Conservation (phyloP, 2,329 filamentous ascomycete species). For the Tolypocladium endophyticum region DNA sequence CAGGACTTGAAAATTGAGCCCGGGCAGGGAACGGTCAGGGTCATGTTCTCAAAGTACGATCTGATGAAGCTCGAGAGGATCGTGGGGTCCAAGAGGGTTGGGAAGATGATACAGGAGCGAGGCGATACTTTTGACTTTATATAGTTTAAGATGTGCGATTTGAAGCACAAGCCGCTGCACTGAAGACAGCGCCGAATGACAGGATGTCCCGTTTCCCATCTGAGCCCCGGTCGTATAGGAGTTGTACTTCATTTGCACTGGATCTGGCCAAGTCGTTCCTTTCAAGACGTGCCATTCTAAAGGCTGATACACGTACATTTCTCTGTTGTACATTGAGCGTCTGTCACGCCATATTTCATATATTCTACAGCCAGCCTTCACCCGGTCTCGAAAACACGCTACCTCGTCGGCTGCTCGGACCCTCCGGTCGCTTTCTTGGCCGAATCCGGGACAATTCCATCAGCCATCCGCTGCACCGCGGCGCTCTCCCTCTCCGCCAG, state of each 20-base stretch:
- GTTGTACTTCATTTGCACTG: background rate
- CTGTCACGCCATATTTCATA: background rate
- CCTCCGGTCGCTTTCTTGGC: slow-evolving; percentile 5
- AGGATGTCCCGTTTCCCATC: background rate
- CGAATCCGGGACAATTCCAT: slow-evolving; percentile 17
- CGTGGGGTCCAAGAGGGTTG: slow-evolving; percentile 70
- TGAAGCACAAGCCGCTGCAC: background rate
- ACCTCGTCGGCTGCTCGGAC: slow-evolving; percentile 1
- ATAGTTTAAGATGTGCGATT: slow-evolving; percentile 26
- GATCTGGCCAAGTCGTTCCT: background rate
- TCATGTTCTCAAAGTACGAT: slow-evolving; percentile 82
- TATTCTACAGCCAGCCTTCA: background rate
- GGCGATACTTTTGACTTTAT: slow-evolving; percentile 94
- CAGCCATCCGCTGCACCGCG: slow-evolving; percentile 20
- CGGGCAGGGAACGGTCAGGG: slow-evolving; percentile 48
- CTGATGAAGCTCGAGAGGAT: slow-evolving; percentile 79
- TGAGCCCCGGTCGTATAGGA: background rate
- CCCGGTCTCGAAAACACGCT: background rate
- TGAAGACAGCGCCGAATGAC: background rate
- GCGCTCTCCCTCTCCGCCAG: slow-evolving; percentile 17
- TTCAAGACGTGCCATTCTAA: background rate
- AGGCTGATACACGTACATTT: slow-evolving; percentile 1
- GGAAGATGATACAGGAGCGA: slow-evolving; percentile 72
- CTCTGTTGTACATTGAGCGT: slow-evolving; percentile 4
- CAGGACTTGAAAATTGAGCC: slow-evolving; percentile 43